Evolutionary conservation across 2,329 filamentous ascomycete species (phyloP).

Genomic region (Alternaria brassicae): DNA sequence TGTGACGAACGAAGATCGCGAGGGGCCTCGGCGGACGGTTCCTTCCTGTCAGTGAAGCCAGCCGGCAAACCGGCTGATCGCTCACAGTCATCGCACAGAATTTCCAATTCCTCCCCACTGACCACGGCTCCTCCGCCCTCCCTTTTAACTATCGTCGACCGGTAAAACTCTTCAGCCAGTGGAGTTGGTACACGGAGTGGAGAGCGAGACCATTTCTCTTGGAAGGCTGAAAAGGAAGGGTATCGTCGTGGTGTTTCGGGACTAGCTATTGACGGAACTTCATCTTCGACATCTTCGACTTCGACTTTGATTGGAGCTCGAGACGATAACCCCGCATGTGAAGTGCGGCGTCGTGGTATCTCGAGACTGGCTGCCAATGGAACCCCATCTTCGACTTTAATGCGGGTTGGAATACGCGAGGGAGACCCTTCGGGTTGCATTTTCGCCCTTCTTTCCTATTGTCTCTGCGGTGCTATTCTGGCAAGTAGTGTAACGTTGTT

Average conservation of each 20-base stretch:
- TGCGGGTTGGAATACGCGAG: neutral
- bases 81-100: neutral
- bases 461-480: neutral
- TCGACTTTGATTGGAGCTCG: neutral
- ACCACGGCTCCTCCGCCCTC: neutral
- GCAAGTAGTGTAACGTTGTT: neutral
- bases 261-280: neutral
- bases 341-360: neutral
- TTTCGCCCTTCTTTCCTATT: neutral
- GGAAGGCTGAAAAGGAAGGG: neutral
- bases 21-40: slow-evolving; percentile 21
- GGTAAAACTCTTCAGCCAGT: slow-evolving; percentile 2
- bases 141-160: neutral
- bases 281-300: neutral
- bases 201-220: neutral
- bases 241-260: neutral
- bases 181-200: neutral
- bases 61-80: neutral
- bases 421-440: neutral
- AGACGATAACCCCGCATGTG: neutral
- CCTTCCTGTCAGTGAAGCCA: neutral
- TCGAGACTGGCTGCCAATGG: neutral
- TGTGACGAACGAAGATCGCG: neutral
- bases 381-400: neutral
- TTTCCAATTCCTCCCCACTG: neutral